phyloP scores from a whole-genome alignment of 108 stramenopile species.

The Cylindrotheca closterium region DNA sequence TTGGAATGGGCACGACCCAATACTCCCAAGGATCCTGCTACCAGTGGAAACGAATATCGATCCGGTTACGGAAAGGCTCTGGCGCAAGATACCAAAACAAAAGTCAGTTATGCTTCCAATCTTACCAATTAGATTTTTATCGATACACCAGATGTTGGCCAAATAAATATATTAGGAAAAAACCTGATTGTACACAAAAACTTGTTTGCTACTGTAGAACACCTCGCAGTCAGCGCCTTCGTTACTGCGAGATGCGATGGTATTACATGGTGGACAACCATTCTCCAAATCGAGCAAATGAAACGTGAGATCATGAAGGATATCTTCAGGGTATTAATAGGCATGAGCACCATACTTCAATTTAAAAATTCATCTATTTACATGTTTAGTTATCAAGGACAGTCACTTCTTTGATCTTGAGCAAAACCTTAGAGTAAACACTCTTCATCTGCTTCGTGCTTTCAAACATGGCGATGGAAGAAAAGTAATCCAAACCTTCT shows the following conservation, averaged over 20 bases:
- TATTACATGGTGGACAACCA: too few relatives aligned
- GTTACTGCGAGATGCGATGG: too few relatives aligned
- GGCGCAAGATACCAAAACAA: slow-evolving; percentile 98
- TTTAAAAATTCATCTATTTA: too few relatives aligned
- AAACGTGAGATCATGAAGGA: too few relatives aligned
- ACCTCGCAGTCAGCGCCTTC: too few relatives aligned
- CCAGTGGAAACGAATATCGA: slow-evolving; percentile 69
- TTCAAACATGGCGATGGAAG: slow-evolving; percentile 73
- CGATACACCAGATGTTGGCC: too few relatives aligned
- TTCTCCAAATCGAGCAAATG: too few relatives aligned
- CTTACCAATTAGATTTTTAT: slow-evolving; percentile 74
- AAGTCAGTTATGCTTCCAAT: slow-evolving; percentile 93
- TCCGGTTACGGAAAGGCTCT: slow-evolving; percentile 96
- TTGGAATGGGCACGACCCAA: slow-evolving; percentile 98
- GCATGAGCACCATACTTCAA: too few relatives aligned
- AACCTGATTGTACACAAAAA: too few relatives aligned
- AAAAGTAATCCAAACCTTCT: slow-evolving; percentile 66
- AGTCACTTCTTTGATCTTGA: slow-evolving; percentile 62
- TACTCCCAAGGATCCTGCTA: slow-evolving; percentile 85
- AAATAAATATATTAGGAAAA: too few relatives aligned
- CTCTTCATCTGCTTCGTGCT: slow-evolving; percentile 71
- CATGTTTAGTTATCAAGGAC: slow-evolving; percentile 30
- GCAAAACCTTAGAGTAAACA: slow-evolving; percentile 74
- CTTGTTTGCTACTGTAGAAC: too few relatives aligned
- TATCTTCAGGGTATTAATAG: too few relatives aligned